These are phyloP conservation scores for Hyphopichia pseudoburtonii DNA, from an alignment of 1,139 yeast genomes.

Conservation along the genomic window DNA sequence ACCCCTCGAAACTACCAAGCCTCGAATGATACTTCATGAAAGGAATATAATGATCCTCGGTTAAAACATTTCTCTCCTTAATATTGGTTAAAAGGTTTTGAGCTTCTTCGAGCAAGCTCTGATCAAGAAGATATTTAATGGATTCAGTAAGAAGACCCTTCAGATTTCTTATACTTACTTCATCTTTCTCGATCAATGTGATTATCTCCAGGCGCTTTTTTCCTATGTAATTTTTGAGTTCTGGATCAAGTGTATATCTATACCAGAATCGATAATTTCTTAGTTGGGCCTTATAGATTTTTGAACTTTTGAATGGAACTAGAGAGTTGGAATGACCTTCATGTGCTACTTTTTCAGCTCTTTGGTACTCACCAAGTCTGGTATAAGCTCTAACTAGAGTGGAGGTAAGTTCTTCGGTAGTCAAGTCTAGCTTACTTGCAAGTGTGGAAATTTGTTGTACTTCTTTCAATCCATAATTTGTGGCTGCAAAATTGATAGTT, in stretches of 20 bases:
- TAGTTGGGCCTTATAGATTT: conserved; percentile 30
- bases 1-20: conserved; percentile 25
- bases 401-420: conserved; percentile 15
- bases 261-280: conserved; percentile 34
- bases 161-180: conserved; percentile 7
- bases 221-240: conserved; percentile 8
- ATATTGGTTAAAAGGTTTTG: conserved; percentile 14
- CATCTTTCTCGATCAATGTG: conserved; percentile 5
- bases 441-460: conserved; percentile 20
- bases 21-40: conserved; percentile 24
- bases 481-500: conserved; percentile 21
- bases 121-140: conserved; percentile 20
- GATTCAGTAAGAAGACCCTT: conserved; percentile 25
- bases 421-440: conserved; percentile 18
- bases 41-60: conserved; percentile 31
- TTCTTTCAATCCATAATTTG: conserved; percentile 23
- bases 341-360: conserved; percentile 30
- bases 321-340: conserved; percentile 29
- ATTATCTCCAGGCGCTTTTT: conserved; percentile 10
- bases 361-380: conserved; percentile 29
- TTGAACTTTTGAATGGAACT: conserved; percentile 31
- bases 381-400: conserved; percentile 28
- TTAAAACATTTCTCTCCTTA: conserved; percentile 14
- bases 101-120: conserved; percentile 8
- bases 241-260: conserved; percentile 7